Evolutionary conservation across 768 basidiomycete genomes (phyloP).

Genomic region (Zangia roseola): DNA sequence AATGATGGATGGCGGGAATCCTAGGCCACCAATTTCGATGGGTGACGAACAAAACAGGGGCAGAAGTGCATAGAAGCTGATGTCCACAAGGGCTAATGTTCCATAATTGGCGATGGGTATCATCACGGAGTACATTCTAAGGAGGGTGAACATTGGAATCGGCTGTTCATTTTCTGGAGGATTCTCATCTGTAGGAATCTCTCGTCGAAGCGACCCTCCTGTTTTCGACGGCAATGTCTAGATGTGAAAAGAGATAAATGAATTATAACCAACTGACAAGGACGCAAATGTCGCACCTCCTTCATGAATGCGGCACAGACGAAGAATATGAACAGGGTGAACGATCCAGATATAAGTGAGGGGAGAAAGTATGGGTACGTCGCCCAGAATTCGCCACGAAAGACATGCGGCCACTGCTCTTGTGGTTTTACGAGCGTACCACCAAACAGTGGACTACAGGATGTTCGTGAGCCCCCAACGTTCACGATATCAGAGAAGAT

Average conservation of each 20-base stretch:
- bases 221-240: constrained; percentile 18
- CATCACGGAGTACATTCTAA: constrained; percentile 31
- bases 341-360: constrained; percentile 19
- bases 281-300: constrained; percentile 23
- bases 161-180: constrained; percentile 1
- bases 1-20: constrained; percentile 39
- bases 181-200: background rate
- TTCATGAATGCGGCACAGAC: constrained; percentile 24
- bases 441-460: constrained; percentile 53
- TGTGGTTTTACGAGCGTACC: constrained; percentile 41
- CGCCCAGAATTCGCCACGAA: constrained; percentile 28
- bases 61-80: constrained; percentile 36
- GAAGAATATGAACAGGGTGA: constrained; percentile 12
- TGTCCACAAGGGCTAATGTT: constrained; percentile 41
- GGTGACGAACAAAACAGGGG: constrained; percentile 48
- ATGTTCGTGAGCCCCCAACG: background rate
- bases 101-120: constrained; percentile 44
- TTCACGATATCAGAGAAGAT: too few relatives aligned
- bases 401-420: too few relatives aligned
- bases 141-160: constrained; percentile 33
- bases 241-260: background rate
- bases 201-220: background rate
- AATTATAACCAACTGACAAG: background rate
- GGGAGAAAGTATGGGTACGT: constrained; percentile 39
- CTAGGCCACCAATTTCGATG: constrained; percentile 41